Conservation (phyloP, 164 flowering plant genomes). For the Pachysandra terminalis region DNA sequence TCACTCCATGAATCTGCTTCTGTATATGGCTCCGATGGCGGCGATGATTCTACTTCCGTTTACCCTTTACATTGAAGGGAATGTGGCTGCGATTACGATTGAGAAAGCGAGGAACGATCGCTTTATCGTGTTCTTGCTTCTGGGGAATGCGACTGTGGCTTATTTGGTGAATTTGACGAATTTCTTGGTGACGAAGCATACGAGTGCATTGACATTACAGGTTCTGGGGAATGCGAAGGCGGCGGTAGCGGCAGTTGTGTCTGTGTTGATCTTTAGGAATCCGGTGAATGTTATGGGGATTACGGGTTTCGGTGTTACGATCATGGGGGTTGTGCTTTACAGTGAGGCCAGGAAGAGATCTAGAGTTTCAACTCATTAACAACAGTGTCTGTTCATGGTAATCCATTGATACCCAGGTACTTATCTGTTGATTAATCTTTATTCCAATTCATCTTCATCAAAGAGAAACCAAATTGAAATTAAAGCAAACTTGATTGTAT, state of each 20-base stretch:
- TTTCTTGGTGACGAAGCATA: constrained; percentile 91
- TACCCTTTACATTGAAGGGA: constrained; percentile 77
- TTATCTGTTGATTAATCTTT: not conserved
- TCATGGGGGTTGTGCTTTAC: constrained; percentile 94
- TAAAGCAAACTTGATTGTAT: constrained; percentile 25
- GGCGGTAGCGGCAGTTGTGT: constrained; percentile 91
- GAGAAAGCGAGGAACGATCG: constrained; percentile 56
- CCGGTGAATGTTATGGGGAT: constrained; percentile 96
- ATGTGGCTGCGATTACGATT: constrained; percentile 53
- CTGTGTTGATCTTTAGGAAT: constrained; percentile 86
- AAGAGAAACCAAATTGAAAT: constrained; percentile 7
- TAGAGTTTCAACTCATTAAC: constrained; percentile 44
- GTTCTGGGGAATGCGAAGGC: constrained; percentile 96
- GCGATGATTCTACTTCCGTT: constrained; percentile 70
- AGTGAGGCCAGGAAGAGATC: constrained; percentile 92
- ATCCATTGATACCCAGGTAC: not conserved
- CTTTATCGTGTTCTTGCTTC: constrained; percentile 54
- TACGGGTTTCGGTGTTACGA: constrained; percentile 80
- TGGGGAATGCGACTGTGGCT: constrained; percentile 88
- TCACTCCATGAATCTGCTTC: constrained; percentile 85
- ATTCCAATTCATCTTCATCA: constrained; percentile 11
- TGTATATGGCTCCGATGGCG: constrained; percentile 98
- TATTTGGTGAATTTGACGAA: constrained; percentile 92
- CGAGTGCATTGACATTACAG: constrained; percentile 89
- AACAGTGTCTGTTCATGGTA: not conserved